phyloP scores from a whole-genome alignment of 805 yeast species.

The Metahyphopichia silvanorum region DNA sequence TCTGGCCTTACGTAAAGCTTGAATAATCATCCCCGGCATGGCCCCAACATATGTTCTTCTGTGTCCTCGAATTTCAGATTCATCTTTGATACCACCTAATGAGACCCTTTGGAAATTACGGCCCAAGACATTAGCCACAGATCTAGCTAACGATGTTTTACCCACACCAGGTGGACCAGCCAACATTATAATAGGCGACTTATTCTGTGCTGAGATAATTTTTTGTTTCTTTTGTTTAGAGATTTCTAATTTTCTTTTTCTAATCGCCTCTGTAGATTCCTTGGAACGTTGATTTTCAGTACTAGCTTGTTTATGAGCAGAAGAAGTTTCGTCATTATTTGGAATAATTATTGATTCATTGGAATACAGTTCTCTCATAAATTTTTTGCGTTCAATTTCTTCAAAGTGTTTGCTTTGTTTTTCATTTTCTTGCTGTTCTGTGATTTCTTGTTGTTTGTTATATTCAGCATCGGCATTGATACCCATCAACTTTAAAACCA shows the following conservation, averaged over 20 bases:
- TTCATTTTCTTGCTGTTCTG: constrained; percentile 4
- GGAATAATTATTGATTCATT: constrained; percentile 30
- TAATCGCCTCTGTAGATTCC: constrained; percentile 6
- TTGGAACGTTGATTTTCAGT: constrained; percentile 13
- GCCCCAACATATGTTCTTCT: constrained; percentile 90
- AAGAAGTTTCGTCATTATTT: constrained; percentile 30
- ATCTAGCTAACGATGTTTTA: constrained; percentile 80
- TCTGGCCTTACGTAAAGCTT: constrained; percentile 71
- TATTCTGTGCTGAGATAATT: constrained; percentile 32
- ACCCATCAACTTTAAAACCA: constrained; percentile 63
- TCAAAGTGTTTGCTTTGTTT: constrained; percentile 4
- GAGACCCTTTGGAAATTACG: constrained; percentile 77
- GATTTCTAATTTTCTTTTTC: constrained; percentile 3
- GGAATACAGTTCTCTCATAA: constrained; percentile 12
- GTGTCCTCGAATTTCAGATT: constrained; percentile 87
- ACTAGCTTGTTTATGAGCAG: constrained; percentile 21
- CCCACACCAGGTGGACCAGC: constrained; percentile 97
- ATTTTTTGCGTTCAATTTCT: constrained; percentile 11
- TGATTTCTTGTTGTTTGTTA: constrained; percentile 4
- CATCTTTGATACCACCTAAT: constrained; percentile 85
- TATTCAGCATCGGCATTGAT: constrained; percentile 30
- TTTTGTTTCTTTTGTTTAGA: constrained; percentile 5
- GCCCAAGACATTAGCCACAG: constrained; percentile 71
- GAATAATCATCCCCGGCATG: constrained; percentile 81
- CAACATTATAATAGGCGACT: constrained; percentile 73